phyloP scores from a whole-genome alignment of 2,329 filamentous ascomycete species.

The Fusarium neocosmosporiellum region DNA sequence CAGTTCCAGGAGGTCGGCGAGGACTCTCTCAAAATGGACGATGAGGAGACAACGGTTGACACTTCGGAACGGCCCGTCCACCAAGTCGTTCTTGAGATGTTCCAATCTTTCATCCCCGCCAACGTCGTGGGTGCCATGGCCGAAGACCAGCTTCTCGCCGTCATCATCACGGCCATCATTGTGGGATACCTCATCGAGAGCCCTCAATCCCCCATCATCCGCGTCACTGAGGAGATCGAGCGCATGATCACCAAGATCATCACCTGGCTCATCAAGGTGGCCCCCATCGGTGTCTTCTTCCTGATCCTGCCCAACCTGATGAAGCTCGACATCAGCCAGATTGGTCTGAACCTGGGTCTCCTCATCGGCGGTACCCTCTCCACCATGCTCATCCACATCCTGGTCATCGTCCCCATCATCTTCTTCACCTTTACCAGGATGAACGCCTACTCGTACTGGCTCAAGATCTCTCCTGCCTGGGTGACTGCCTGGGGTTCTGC shows the following conservation, averaged over 20 bases:
- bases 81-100: constrained; percentile 59
- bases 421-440: constrained; percentile 54
- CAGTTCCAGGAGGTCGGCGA: constrained; percentile 54
- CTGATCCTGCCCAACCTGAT: constrained; percentile 64
- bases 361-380: constrained; percentile 60
- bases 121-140: constrained; percentile 61
- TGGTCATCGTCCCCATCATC: constrained; percentile 58
- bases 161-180: constrained; percentile 59
- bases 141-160: constrained; percentile 57
- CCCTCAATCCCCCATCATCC: constrained; percentile 51
- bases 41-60: constrained; percentile 23
- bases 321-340: constrained; percentile 58
- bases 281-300: constrained; percentile 65
- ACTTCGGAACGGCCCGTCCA: constrained; percentile 52
- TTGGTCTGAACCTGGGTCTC: constrained; percentile 61
- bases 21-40: constrained; percentile 43
- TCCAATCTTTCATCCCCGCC: constrained; percentile 60
- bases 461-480: constrained; percentile 62
- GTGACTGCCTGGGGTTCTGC: constrained; percentile 66
- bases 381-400: constrained; percentile 60
- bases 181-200: constrained; percentile 59
- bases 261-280: constrained; percentile 59
- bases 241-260: constrained; percentile 59
- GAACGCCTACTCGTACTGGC: constrained; percentile 62
- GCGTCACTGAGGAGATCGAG: constrained; percentile 60